Evolutionary conservation across 2,329 filamentous ascomycete species (phyloP), one percentile per base, ranked within the genome.

Genomic region (Lachnellula cervina): DNA sequence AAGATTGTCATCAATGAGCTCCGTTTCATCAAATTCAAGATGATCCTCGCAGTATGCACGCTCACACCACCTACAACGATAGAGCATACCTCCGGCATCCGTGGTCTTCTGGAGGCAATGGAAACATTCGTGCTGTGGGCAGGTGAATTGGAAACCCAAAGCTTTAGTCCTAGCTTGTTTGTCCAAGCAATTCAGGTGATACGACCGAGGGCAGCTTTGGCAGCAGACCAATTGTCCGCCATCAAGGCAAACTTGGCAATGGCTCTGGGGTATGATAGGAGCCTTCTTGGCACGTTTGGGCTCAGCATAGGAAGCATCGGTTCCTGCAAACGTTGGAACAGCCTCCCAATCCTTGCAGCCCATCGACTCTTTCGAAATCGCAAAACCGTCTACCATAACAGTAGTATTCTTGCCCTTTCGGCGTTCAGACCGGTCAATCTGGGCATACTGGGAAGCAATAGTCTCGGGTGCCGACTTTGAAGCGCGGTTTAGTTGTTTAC

Each of bases 41-140:
- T 81, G 84, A 45, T 83, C 77, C 54, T 85, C 81, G 62, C 82
- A 86, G 61, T 74, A 83, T 0, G 76, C 80, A 2, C 69, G 69
- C 28, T 78, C 74, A 59, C 82, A 86, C 72, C 74, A 81, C 8
- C 78, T 72, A 62, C 81, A 84, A 21, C 77, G 73, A 64, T 76
- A 74, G 1, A 76, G 55, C 59, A 76, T 71, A 5, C 72, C 71
- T 1, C 73, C 73, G 0, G 70, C 73, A 49, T 73, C 67, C 0
- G 67, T 67, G 0, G 80, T 80, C 54, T 77, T 78, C 62, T 79
- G 79, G 2, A 69, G 68, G 57, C 82, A 85, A 42, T 79, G 75
- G 2, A 62, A 67, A 59, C 82, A 85, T 44, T 74, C 68, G 60
- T 86, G 82, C 45, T 83, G 80, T 0, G 80, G 70, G 57, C 82